Evolutionary conservation across 1,139 yeast species (phyloP).

Genomic region (Zygotorulaspora mrakii): DNA sequence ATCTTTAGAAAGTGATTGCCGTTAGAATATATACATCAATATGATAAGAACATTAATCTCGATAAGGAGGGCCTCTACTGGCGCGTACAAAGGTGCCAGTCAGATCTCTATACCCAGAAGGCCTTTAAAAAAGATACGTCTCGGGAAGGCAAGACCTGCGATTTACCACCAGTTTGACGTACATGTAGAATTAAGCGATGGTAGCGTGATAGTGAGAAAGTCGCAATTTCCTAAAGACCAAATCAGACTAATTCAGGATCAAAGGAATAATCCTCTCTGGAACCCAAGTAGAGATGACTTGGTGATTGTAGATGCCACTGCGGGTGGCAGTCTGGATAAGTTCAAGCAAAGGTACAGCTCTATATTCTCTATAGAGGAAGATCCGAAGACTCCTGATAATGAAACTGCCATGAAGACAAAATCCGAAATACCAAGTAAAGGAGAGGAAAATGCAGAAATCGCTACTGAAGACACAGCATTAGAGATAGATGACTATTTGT

Average conservation of each 20-base stretch:
- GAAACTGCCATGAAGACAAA: constrained; percentile 22
- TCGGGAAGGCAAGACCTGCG: constrained; percentile 87
- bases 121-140: constrained; percentile 40
- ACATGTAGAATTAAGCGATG: constrained; percentile 83
- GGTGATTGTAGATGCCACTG: constrained; percentile 69
- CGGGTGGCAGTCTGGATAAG: constrained; percentile 80
- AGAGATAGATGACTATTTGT: constrained; percentile 53
- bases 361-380: constrained; percentile 43
- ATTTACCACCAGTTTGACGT: constrained; percentile 88
- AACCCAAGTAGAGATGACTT: constrained; percentile 81
- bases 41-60: constrained; percentile 16
- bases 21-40: not conserved
- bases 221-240: constrained; percentile 89
- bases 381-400: constrained; percentile 19
- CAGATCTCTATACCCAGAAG: constrained; percentile 37
- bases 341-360: constrained; percentile 70
- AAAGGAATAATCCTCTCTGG: constrained; percentile 82
- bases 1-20: no score
- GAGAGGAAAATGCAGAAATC: constrained; percentile 22
- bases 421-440: constrained; percentile 13
- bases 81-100: constrained; percentile 28
- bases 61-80: constrained; percentile 30
- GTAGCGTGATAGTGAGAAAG: constrained; percentile 77
- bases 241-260: constrained; percentile 80
- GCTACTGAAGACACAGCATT: constrained; percentile 33